Base-by-base conservation (phyloP, 768 basidiomycete species). In the Xerocomellus amylosporus region DNA sequence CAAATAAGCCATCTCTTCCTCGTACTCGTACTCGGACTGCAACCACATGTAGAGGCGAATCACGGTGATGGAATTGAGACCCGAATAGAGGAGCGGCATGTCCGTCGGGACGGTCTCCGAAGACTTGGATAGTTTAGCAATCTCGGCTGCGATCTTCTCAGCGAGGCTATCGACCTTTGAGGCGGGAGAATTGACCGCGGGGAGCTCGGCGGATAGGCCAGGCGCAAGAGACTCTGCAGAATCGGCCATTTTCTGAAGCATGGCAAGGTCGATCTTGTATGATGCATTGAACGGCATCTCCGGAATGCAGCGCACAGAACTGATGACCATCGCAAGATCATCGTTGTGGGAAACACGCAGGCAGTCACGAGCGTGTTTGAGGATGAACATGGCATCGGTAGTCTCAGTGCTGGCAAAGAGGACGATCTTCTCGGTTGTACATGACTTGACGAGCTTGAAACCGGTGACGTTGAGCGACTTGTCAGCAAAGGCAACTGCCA, bases 101-200 rank as follows among this genome's bases (percentile, higher is more conserved):
- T 72, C 69, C 43, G 61, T 64, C 12, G 65, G 61, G 30, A 74
- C 37, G 15, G 64, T 49, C 17, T 61, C 60, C 5, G 54, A 54
- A 36, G 69, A 61, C 52, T 69, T 69, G 55, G 66, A 66, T 30
- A 75, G 55, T 39, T 54, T 60, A 2, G 68, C 57, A 14, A 74
- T 64, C 58, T 73, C 66, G 34, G 68, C 60, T n/a, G 71, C 65
- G 24, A 75, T 73, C 45, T 64, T 64, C 60, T 66, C 62, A 10
- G 74, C 69, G 26, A 74, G 50, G 10, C 62, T 55, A 3, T 65
- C 56, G 7, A 59, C 20, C 44, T 53, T 43, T 43, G 59, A 63
- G 4, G 51, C 39, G 2, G 59, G 26, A 39, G 50, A 59, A 26
- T 6, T n/a, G 22, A 41, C 26, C 1, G 28, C 24, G 4, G 54